Evolutionary conservation across 257 asterid genomes (phyloP).

Genomic region (Lavandula angustifolia): DNA sequence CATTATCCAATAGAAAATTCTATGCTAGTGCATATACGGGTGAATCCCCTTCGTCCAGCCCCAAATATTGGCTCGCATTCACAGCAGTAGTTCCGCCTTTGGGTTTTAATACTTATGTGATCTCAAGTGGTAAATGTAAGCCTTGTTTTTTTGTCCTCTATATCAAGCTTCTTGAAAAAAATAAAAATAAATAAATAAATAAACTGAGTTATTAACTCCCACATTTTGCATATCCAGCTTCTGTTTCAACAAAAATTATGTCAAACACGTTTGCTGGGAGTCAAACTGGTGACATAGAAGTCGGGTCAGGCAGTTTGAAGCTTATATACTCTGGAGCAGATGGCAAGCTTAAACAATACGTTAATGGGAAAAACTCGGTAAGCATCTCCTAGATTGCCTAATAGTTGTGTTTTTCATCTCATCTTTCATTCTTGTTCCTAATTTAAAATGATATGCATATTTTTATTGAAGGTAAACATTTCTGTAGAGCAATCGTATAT

Average conservation of each 20-base stretch:
- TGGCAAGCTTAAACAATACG: slow-evolving; percentile 64
- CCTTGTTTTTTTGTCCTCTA: slow-evolving; percentile 10
- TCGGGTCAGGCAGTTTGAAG: slow-evolving; percentile 83
- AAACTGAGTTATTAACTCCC: slow-evolving; percentile 25
- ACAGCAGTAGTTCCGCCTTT: slow-evolving; percentile 75
- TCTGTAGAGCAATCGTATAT: slow-evolving; percentile 81
- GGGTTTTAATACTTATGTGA: slow-evolving; percentile 78
- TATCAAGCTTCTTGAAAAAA: slow-evolving; percentile 14
- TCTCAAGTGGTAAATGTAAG: slow-evolving; percentile 49
- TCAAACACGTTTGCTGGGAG: slow-evolving; percentile 41
- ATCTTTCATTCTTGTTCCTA: slow-evolving; percentile 8
- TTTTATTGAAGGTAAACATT: slow-evolving; percentile 56
- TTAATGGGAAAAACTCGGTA: slow-evolving; percentile 68
- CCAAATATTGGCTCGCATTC: slow-evolving; percentile 80
- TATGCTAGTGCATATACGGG: slow-evolving; percentile 66
- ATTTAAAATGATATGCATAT: slow-evolving; percentile 10
- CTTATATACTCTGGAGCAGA: slow-evolving; percentile 65
- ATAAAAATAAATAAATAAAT: too few species aligned
- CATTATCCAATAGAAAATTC: slow-evolving; percentile 52
- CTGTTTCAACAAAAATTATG: slow-evolving; percentile 42
- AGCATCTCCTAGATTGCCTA: slow-evolving; percentile 21
- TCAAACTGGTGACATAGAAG: slow-evolving; percentile 54
- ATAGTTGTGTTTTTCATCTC: slow-evolving; percentile 5
- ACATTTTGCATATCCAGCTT: slow-evolving; percentile 43
- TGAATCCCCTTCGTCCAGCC: slow-evolving; percentile 46